Conservation (phyloP, 768 basidiomycete species). For the Pleurotus tuoliensis region DNA sequence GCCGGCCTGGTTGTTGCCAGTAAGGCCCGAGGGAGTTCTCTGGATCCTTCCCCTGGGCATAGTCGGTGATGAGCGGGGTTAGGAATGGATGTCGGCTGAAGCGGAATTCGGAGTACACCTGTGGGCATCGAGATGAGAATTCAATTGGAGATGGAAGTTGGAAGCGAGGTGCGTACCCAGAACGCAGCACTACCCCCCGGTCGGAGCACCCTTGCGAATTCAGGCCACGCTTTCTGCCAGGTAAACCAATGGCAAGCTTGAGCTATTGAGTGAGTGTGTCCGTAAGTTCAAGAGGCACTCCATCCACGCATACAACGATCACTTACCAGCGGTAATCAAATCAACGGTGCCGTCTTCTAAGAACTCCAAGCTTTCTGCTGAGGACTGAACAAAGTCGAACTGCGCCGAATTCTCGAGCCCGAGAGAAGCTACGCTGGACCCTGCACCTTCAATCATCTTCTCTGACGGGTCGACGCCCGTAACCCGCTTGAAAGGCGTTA, state of each 20-base stretch:
- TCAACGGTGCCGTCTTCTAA: conserved; percentile 56
- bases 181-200: conserved; percentile 65
- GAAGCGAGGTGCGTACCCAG: conserved; percentile 47
- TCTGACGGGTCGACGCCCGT: conserved; percentile 73
- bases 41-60: conserved; percentile 57
- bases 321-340: conserved; percentile 60
- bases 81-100: conserved; percentile 56
- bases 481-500: conserved; percentile 53
- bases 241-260: conserved; percentile 86
- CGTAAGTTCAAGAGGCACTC: background rate
- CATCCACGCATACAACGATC: background rate
- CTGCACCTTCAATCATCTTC: conserved; percentile 63
- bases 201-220: conserved; percentile 56
- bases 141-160: too few species aligned
- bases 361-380: conserved; percentile 53
- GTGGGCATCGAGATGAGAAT: background rate
- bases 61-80: conserved; percentile 55
- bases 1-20: conserved; percentile 80
- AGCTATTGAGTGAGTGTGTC: conserved; percentile 32
- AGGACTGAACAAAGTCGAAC: conserved; percentile 28
- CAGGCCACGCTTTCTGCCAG: conserved; percentile 67
- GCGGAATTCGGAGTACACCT: conserved; percentile 73
- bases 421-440: conserved; percentile 16
- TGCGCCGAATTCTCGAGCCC: conserved; percentile 9
- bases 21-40: conserved; percentile 59